Conservation (phyloP, 2,329 filamentous ascomycete species). For the Corinectria fuckeliana region DNA sequence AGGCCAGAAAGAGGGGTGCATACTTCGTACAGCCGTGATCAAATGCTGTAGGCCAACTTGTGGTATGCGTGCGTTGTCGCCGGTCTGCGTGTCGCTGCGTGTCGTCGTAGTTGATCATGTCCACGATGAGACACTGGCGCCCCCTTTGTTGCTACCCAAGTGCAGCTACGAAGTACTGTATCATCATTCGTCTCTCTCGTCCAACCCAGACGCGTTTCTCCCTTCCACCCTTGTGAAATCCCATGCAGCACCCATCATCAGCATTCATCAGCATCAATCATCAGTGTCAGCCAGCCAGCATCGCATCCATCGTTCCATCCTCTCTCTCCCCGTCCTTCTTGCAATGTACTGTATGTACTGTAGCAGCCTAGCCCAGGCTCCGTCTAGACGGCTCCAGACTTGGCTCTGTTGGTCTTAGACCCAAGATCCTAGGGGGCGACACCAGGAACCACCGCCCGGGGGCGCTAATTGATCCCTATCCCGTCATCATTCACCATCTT, state of each 20-base stretch:
- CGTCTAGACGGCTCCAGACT: neutral
- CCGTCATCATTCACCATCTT: slow-evolving; percentile 13
- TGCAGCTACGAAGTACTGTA: neutral
- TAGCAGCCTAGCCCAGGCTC: neutral
- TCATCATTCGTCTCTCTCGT: neutral
- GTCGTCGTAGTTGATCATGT: neutral
- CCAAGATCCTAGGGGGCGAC: slow-evolving; percentile 10
- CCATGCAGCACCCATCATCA: neutral
- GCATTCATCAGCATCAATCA: neutral
- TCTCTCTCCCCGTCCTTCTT: neutral
- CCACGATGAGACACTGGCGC: neutral
- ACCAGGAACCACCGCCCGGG: slow-evolving; percentile 13
- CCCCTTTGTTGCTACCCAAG: neutral
- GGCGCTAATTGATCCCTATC: slow-evolving; percentile 4
- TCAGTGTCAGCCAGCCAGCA: neutral
- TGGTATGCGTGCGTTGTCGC: neutral
- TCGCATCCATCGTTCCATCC: neutral
- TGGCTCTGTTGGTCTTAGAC: slow-evolving; percentile 14
- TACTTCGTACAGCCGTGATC: too few species aligned
- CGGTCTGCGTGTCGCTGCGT: neutral
- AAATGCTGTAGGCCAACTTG: neutral
- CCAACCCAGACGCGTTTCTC: neutral
- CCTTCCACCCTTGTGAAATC: too few species aligned
- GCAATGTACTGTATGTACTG: neutral
- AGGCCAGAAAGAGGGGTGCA: neutral